Evolutionary conservation across 2,329 filamentous ascomycete species (phyloP).

Genomic region (Achaetomium macrosporum): DNA sequence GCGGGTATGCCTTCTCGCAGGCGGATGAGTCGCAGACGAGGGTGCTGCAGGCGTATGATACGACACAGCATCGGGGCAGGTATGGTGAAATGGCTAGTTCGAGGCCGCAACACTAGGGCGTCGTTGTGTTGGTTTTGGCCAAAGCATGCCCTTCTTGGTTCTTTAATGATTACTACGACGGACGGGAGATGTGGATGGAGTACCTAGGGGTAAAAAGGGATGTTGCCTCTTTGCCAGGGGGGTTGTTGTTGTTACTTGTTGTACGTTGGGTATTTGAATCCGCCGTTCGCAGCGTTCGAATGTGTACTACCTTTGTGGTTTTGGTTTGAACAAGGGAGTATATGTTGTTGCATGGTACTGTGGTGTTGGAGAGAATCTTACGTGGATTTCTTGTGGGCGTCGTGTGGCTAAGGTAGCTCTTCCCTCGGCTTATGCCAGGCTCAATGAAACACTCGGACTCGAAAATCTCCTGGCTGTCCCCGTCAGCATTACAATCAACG

Average conservation of each 20-base stretch:
- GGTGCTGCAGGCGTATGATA: conserved; percentile 96
- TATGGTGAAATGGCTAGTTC: conserved; percentile 84
- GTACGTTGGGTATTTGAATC: not conserved
- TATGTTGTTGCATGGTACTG: too few species aligned
- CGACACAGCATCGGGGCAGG: conserved; percentile 80
- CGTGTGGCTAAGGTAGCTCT: too few species aligned
- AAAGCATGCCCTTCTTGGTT: not conserved
- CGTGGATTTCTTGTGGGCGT: too few species aligned
- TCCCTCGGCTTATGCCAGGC: too few species aligned
- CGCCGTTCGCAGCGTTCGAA: not conserved
- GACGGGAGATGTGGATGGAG: not conserved
- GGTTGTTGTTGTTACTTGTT: not conserved
- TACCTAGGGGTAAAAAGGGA: not conserved
- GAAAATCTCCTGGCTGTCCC: too few species aligned
- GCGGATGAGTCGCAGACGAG: conserved; percentile 94
- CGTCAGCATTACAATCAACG: too few species aligned
- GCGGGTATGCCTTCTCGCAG: conserved; percentile 96
- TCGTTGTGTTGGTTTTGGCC: not conserved
- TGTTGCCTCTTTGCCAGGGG: not conserved
- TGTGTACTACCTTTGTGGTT: not conserved
- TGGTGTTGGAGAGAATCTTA: too few species aligned
- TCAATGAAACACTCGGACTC: too few species aligned
- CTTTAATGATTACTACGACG: not conserved
- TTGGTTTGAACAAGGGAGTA: not conserved
- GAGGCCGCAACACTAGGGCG: conserved; percentile 17